Base-by-base conservation (phyloP, 2,329 filamentous ascomycete species). In the Delphinella strobiligena region DNA sequence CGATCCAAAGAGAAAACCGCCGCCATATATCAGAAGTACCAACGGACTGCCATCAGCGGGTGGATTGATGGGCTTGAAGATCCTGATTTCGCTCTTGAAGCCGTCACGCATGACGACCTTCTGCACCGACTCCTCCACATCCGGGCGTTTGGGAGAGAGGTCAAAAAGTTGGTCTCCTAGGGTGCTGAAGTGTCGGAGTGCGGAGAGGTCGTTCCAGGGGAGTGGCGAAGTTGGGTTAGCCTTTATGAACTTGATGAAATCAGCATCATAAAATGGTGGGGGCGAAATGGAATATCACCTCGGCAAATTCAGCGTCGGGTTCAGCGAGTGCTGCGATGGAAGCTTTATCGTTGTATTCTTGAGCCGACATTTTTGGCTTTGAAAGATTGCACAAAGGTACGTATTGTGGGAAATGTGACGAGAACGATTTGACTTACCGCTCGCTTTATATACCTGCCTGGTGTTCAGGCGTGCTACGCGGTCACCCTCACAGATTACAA, bases 71-170 rank as follows among this genome's bases (percentile, higher is more conserved):
- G 58, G 58, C 5, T 40, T 45, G 34, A 59, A 54, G 29, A 61
- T 51, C 15, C 55, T 50, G 31, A 59, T 50, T 4, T 47, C 49
- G 31, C 55, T 61, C 37, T 58, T 45, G 14, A 47, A 44, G 3
- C 56, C 57, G 35, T 60, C 58, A 7, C 57, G 50, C 45, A 57
- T 50, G 9, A 47, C 43, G 19, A 62, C 58, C 39, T 43, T 50
- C 32, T 48, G 49, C 19, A 38, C 40, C 11, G 34, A 42, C 35
- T 47, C 45, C 5, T 43, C 31, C n/a, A 40, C 33, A 11, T 41
- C 22, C 22, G 7, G 7, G 7, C 22, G 22, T 12, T 27, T 27
- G 22, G 12, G 12, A 7, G 22, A 7, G n/a, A n/a, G n/a, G 12
- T 27, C 22, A 12, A 27, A 27, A 27, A 7, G 12, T 27, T 27